Base-by-base conservation (phyloP, 2,329 filamentous ascomycete species). In the Sclerotinia glacialis region DNA sequence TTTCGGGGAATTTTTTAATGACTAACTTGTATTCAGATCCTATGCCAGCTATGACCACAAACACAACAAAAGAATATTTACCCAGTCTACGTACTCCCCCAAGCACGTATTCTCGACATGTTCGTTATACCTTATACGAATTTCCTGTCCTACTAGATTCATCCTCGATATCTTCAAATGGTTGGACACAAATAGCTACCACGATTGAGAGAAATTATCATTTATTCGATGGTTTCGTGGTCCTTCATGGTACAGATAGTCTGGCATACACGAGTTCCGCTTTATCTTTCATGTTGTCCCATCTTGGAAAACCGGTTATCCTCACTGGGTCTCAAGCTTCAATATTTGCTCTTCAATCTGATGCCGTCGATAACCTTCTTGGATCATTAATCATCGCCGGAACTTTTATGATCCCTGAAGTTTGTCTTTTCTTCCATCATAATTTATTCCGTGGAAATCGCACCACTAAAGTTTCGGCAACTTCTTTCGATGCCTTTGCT, bases 401-500 rank as follows among this genome's bases (percentile, higher is more conserved):
- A 14, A 88, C 90, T 71, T 90, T 91, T 74, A 88, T 88, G 82
- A 89, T 91, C 63, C 88, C 89, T 0, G 89, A 91, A 78, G 89
- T 91, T 34, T 89, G 87, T 73, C 80, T 91, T 49, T 91, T 89
- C 78, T 91, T 91, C 79, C 88, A 90, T 74, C 86, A 89, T 77
- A 86, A 84, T 70, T 81, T 91, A 26, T 89, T 88, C 73, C 84
- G 89, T 18, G 89, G 89, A 14, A 91, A 90, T 71, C 80, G 89
- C 52, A 81, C 85, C 11, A 90, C 87, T 34, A 91, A 91, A 75
- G 82, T 89, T 34, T 88, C 87, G 31, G 86, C 89, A 8, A 87
- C 86, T 70, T 85, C 87, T 59, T 91, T 90, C 74, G 83, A 85
- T 34, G 89, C 88, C 1, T 91, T 91, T 76, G 83, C 83, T 49